A percentile compares a stretch with the other conserved stretches of the same genome.
Evolutionary conservation across 208 protist genomes (phyloP).

Genomic region (Leptomonas pyrrhocoris): DNA sequence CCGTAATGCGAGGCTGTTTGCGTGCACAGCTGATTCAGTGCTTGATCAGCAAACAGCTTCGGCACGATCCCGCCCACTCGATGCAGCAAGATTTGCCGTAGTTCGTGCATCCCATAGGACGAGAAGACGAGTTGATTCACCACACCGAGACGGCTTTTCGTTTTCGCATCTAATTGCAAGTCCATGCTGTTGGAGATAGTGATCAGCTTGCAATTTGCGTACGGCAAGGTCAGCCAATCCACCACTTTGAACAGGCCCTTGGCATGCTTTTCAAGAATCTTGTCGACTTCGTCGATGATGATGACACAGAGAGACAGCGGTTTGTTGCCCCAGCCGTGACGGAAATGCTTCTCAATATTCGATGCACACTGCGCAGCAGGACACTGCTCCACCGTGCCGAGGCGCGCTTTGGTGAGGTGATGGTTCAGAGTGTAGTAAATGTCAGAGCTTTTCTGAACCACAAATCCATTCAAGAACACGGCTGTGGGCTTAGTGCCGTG

Average conservation of each 20-base stretch:
- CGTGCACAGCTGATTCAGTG: conserved; percentile 81
- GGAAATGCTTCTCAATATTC: conserved; percentile 82
- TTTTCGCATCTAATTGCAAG: conserved; percentile 83
- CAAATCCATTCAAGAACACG: conserved; percentile 90
- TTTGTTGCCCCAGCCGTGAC: conserved; percentile 60
- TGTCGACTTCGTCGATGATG: conserved; percentile 91
- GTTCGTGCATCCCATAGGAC: conserved; percentile 75
- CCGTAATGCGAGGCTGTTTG: conserved; percentile 88
- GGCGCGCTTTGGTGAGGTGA: conserved; percentile 69
- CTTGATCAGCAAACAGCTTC: conserved; percentile 80
- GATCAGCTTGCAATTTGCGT: conserved; percentile 84
- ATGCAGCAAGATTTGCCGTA: conserved; percentile 72
- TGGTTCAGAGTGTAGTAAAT: conserved; percentile 88
- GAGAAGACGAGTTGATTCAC: conserved; percentile 85
- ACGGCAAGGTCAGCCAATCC: conserved; percentile 85
- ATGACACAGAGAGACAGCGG: conserved; percentile 68
- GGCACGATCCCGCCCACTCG: conserved; percentile 67
- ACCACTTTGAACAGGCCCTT: conserved; percentile 86
- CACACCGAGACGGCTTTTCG: conserved; percentile 76
- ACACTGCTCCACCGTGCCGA: conserved; percentile 58
- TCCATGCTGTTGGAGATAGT: conserved; percentile 92
- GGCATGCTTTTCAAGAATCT: conserved; percentile 78
- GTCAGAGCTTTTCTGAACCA: conserved; percentile 86
- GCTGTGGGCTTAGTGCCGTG: conserved; percentile 56
- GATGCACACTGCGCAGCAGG: conserved; percentile 65